phyloP scores from a whole-genome alignment of 495 filamentous ascomycete species.

The Pseudevernia furfuracea region DNA sequence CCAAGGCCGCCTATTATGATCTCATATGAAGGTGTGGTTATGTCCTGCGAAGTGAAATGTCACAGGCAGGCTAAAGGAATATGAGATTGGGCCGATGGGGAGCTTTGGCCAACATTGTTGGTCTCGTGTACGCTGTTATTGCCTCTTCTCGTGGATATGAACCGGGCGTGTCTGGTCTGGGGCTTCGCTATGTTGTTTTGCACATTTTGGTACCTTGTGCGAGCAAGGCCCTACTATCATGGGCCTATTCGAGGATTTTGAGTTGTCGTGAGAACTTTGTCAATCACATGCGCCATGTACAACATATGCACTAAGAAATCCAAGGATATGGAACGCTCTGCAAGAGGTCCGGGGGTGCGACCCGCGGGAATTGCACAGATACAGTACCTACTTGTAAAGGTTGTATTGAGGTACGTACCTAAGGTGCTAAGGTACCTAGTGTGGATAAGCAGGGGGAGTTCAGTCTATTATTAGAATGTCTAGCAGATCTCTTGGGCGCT shows the following conservation, averaged over 20 bases:
- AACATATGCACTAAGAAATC: background rate
- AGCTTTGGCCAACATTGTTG: constrained; percentile 28
- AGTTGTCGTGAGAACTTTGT: background rate
- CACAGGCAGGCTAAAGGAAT: background rate
- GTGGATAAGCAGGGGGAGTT: too few relatives aligned
- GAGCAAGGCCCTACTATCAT: constrained; percentile 4
- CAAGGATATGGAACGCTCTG: background rate
- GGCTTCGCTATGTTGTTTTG: background rate
- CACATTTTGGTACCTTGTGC: constrained; percentile 2
- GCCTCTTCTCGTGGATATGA: constrained; percentile 30
- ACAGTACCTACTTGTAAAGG: background rate
- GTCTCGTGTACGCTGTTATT: constrained; percentile 26
- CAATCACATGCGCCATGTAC: background rate
- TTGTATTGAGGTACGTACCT: too few relatives aligned
- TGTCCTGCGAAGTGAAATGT: background rate
- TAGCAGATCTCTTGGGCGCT: too few relatives aligned
- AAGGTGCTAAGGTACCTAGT: too few relatives aligned
- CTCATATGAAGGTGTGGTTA: background rate
- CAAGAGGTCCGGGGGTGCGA: background rate
- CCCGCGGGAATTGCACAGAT: background rate
- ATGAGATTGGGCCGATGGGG: constrained; percentile 25
- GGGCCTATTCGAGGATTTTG: constrained; percentile 7
- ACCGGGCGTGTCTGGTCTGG: constrained; percentile 33
- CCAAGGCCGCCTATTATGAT: background rate
- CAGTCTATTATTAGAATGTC: too few relatives aligned